Evolutionary conservation across 352 stramenopile species (phyloP), one percentile per base, ranked within the genome.

Genomic region (Pythium dissimile): DNA sequence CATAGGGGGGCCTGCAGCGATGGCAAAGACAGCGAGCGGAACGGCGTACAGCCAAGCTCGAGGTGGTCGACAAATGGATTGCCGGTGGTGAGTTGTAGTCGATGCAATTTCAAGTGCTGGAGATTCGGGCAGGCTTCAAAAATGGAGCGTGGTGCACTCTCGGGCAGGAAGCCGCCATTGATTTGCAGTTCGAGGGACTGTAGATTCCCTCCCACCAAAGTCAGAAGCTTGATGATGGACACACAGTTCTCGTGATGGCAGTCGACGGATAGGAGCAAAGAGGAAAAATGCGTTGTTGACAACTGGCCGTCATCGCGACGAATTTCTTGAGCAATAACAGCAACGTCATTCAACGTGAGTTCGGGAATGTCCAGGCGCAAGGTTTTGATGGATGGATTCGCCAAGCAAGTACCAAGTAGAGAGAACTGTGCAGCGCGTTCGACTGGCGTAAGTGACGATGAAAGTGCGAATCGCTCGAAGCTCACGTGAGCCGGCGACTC

Each of bases 331-430:
- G 37, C 21, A 4, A 62, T 27, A 13, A 26, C 39, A 1, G 44
- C 21, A 1, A 55, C 49, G n/a, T 62, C 54, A 1, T 1, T 16
- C 8, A 28, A 5, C 0, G 8, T 44, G 44, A 62, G 30, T 5
- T 42, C 37, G 1, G 54, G 54, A 11, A 62, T 47, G 15, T 62
- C 54, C 10, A 62, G 35, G 34, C n/a, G 28, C 2, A 62, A 28
- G n/a, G 54, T 30, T 3, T n/a, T 12, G 5, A 54, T 39, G 11
- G 18, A 42, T 2, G 11, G 26, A 13, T 46, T 11, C 2, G 18
- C 21, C 13, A 62, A 37, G 35, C 44, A 51, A 23, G 27, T 21
- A 27, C 54, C 54, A 2, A 62, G 45, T 10, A 47, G 9, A 4
- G 31, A 13, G 30, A 62, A 62, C 0, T 28, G n/a, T 11, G 10